Evolutionary conservation across 305 asterid species (phyloP).

Genomic region (Striga hermonthica): DNA sequence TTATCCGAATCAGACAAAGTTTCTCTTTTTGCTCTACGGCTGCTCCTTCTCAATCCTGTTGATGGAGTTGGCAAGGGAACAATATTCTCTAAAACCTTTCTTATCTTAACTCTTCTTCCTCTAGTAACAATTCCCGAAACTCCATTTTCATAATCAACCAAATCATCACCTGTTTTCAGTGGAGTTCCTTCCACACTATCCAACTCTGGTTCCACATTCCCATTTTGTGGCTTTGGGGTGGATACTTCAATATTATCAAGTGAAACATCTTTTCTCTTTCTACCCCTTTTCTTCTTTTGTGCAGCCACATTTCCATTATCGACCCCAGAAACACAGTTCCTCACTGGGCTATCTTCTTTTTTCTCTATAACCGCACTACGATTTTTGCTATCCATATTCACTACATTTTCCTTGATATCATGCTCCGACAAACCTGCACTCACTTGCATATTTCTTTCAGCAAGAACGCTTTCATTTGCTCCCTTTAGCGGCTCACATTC

Average conservation of each 20-base stretch:
- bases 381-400: constrained; percentile 29
- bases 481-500: constrained; percentile 31
- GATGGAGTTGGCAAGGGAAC: constrained; percentile 42
- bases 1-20: constrained; percentile 42
- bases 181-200: constrained; percentile 37
- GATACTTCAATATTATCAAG: constrained; percentile 32
- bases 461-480: constrained; percentile 29
- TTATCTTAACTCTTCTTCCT: constrained; percentile 51
- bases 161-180: constrained; percentile 29
- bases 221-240: constrained; percentile 34
- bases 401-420: constrained; percentile 32
- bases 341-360: constrained; percentile 35
- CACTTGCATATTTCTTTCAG: constrained; percentile 31
- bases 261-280: constrained; percentile 56
- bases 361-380: constrained; percentile 26
- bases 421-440: constrained; percentile 37
- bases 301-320: constrained; percentile 39
- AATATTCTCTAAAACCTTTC: constrained; percentile 34
- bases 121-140: constrained; percentile 36
- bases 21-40: constrained; percentile 63
- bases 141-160: constrained; percentile 36
- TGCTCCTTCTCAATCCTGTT: constrained; percentile 83
- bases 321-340: constrained; percentile 32
- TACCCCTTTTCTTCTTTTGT: constrained; percentile 54
- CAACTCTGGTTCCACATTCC: constrained; percentile 30